These are phyloP conservation scores for Penicillium waksmanii DNA, from an alignment of 495 filamentous ascomycete species.

Conservation along the genomic window DNA sequence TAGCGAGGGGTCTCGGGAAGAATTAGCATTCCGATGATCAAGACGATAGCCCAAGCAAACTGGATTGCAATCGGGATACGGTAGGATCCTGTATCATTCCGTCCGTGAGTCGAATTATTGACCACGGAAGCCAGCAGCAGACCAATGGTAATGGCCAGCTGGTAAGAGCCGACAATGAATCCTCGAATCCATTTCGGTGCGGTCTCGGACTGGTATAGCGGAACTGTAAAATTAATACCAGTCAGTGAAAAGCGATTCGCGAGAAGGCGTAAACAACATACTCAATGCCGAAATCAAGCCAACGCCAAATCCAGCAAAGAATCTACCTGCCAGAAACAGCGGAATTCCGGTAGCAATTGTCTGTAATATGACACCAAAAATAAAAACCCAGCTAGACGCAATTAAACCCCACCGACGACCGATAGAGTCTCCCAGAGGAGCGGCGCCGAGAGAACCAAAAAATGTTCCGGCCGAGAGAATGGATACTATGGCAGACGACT, in stretches of 20 bases:
- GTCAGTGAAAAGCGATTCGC: background rate
- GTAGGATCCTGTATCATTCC: constrained; percentile 58
- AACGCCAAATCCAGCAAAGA: constrained; percentile 79
- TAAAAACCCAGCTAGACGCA: constrained; percentile 57
- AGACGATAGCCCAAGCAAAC: constrained; percentile 74
- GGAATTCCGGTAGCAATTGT: constrained; percentile 64
- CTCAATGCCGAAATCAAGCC: constrained; percentile 63
- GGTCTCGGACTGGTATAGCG: constrained; percentile 79
- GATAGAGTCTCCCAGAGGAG: constrained; percentile 74
- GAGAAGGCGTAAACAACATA: constrained; percentile 11
- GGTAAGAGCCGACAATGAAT: constrained; percentile 75
- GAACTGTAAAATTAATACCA: constrained; percentile 49
- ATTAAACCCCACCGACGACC: constrained; percentile 74
- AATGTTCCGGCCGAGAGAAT: constrained; percentile 74
- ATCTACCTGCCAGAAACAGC: constrained; percentile 74
- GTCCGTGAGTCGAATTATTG: constrained; percentile 68
- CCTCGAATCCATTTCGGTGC: constrained; percentile 78
- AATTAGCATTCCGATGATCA: constrained; percentile 66
- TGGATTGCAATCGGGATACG: constrained; percentile 80
- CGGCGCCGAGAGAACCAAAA: constrained; percentile 72
- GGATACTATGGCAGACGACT: constrained; percentile 62
- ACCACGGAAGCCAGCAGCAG: constrained; percentile 73
- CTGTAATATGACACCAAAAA: constrained; percentile 76
- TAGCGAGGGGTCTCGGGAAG: constrained; percentile 85
- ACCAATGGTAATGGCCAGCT: constrained; percentile 79